Evolutionary conservation across 306 rosid genomes (phyloP).

Genomic region (Quillaja saponaria): DNA sequence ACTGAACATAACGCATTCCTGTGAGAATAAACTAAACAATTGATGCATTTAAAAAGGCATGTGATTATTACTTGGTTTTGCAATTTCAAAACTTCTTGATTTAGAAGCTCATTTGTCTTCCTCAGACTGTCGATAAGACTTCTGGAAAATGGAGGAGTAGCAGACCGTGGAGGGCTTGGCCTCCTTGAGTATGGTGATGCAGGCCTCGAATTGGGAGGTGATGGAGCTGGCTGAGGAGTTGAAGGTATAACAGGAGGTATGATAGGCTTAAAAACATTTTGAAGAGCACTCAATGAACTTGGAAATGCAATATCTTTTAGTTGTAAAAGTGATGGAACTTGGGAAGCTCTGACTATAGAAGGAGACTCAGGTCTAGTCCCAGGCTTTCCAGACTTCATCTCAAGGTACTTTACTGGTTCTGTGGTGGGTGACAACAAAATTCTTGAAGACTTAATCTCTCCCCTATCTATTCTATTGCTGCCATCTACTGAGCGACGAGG

Average conservation of each 20-base stretch:
- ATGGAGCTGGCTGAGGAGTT: conserved; percentile 27
- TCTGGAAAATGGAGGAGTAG: conserved; percentile 73
- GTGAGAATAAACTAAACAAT: conserved; percentile 15
- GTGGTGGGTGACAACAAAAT: conserved; percentile 60
- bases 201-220: conserved; percentile 50
- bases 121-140: conserved; percentile 76
- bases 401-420: conserved; percentile 62
- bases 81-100: conserved; percentile 67
- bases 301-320: conserved; percentile 79
- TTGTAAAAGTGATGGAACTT: conserved; percentile 57
- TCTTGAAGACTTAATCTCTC: conserved; percentile 61
- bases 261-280: conserved; percentile 50
- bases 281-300: conserved; percentile 59
- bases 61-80: conserved; percentile 58
- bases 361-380: conserved; percentile 48
- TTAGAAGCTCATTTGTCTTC: conserved; percentile 65
- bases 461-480: conserved; percentile 48
- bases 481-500: conserved; percentile 51
- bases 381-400: conserved; percentile 47
- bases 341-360: conserved; percentile 58
- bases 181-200: conserved; percentile 64
- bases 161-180: conserved; percentile 81
- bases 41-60: conserved; percentile 15
- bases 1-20: conserved; percentile 12
- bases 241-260: conserved; percentile 36